Percentiles rank a stretch among this genome's conserved stretches.
phyloP scores from a whole-genome alignment of 2,329 filamentous ascomycete genomes.

The Rhynchosporium secalis region DNA sequence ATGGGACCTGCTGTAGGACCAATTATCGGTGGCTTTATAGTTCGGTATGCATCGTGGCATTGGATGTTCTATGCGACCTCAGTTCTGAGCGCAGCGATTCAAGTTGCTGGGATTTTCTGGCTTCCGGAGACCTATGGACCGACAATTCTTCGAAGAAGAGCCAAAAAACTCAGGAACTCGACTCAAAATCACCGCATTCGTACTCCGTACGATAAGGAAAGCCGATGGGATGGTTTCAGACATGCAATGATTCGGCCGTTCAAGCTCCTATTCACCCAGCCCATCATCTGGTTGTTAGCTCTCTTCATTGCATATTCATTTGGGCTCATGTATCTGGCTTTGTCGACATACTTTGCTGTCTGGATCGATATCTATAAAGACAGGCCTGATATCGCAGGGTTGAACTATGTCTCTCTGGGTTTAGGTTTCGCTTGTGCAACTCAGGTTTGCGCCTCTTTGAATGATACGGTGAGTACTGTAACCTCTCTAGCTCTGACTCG shows the following conservation, averaged over 20 bases:
- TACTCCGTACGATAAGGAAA: too few relatives aligned
- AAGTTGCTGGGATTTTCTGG: constrained; percentile 46
- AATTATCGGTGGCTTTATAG: constrained; percentile 52
- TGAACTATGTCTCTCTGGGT: constrained; percentile 53
- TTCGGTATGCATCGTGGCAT: constrained; percentile 48
- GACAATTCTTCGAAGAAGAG: constrained; percentile 47
- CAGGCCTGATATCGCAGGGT: constrained; percentile 53
- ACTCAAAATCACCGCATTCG: constrained; percentile 39
- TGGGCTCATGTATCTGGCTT: constrained; percentile 53
- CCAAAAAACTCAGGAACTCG: constrained; percentile 49
- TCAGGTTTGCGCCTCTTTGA: constrained; percentile 34
- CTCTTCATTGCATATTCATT: constrained; percentile 53
- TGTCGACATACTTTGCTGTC: constrained; percentile 59
- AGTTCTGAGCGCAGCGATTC: constrained; percentile 43
- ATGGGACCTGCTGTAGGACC: constrained; percentile 39
- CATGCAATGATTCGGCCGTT: constrained; percentile 47
- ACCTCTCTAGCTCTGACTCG: constrained; percentile 53
- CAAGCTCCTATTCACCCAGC: constrained; percentile 51
- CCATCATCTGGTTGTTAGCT: constrained; percentile 53
- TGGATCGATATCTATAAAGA: constrained; percentile 57
- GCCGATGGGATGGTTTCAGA: constrained; percentile 38
- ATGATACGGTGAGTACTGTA: constrained; percentile 26
- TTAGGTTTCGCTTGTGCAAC: constrained; percentile 45
- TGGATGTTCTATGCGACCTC: constrained; percentile 54
- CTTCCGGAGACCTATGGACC: constrained; percentile 51